phyloP scores from a whole-genome alignment of 495 filamentous ascomycete genomes.

The Mytilinidion resinicola region DNA sequence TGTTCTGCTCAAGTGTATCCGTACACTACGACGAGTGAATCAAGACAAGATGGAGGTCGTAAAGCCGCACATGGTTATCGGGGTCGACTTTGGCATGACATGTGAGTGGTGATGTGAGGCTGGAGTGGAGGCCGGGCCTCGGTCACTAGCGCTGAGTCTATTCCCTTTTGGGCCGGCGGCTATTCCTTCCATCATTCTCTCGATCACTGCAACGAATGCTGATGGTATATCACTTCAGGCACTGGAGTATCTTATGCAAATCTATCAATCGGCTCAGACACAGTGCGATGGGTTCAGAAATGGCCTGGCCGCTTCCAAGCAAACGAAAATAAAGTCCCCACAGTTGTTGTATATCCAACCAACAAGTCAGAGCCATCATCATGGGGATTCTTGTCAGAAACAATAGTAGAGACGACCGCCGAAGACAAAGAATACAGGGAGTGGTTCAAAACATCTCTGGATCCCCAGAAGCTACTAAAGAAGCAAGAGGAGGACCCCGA shows the following conservation, averaged over 20 bases:
- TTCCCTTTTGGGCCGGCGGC: background rate
- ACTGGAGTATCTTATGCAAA: conserved; percentile 50
- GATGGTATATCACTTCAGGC: background rate
- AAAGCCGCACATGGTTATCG: conserved; percentile 51
- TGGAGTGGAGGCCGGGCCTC: conserved; percentile 5
- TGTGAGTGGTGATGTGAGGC: conserved; percentile 36
- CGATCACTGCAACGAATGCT: background rate
- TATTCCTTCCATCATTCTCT: background rate
- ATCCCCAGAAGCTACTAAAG: conserved; percentile 39
- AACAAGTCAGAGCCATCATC: conserved; percentile 37
- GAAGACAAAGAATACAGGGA: conserved; percentile 39
- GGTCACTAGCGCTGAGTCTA: background rate
- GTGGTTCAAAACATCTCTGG: conserved; percentile 59
- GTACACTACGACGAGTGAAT: background rate
- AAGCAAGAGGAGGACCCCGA: conserved; percentile 31
- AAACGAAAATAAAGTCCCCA: conserved; percentile 56
- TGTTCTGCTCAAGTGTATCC: background rate
- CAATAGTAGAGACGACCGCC: conserved; percentile 39
- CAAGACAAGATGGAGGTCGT: conserved; percentile 12
- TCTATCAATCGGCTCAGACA: conserved; percentile 39
- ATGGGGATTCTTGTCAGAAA: conserved; percentile 53
- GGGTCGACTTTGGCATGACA: conserved; percentile 58
- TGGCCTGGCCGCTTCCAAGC: conserved; percentile 53
- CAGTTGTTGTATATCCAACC: conserved; percentile 47
- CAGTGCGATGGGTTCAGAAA: conserved; percentile 51